Percentiles rank a stretch among this genome's conserved stretches.
Conservation (phyloP, 352 stramenopile species). For the Phytophthora uliginosa region DNA sequence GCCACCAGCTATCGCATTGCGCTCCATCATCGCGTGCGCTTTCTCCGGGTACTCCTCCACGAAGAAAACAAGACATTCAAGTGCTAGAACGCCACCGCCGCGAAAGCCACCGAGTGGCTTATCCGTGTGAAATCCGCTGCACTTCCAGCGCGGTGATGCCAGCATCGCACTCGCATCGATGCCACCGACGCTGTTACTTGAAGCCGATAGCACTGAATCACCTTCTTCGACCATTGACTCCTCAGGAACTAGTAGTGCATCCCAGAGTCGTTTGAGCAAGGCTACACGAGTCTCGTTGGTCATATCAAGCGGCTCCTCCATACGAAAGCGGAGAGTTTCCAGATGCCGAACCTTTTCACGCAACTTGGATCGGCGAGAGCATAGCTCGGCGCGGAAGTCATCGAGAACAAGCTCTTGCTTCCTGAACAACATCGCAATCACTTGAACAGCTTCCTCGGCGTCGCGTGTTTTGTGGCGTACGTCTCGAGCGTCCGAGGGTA, state of each 20-base stretch:
- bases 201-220: slow-evolving; percentile 25
- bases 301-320: slow-evolving; percentile 75
- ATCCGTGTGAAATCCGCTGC: slow-evolving; percentile 86
- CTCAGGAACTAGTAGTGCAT: slow-evolving; percentile 53
- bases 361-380: slow-evolving; percentile 50
- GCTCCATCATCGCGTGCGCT: slow-evolving; percentile 76
- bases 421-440: slow-evolving; percentile 71
- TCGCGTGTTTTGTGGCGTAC: slow-evolving; percentile 69
- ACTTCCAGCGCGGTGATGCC: slow-evolving; percentile 67
- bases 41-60: slow-evolving; percentile 86
- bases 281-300: slow-evolving; percentile 59
- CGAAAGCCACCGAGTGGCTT: slow-evolving; percentile 83
- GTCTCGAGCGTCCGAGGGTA: slow-evolving; percentile 48
- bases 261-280: slow-evolving; percentile 80
- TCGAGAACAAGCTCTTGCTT: slow-evolving; percentile 64
- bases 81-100: slow-evolving; percentile 73
- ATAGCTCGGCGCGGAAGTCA: slow-evolving; percentile 74
- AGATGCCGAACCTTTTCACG: slow-evolving; percentile 74
- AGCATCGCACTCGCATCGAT: slow-evolving; percentile 67
- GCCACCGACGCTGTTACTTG: slow-evolving; percentile 34
- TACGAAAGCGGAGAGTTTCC: slow-evolving; percentile 76
- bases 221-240: slow-evolving; percentile 32
- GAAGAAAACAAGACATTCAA: slow-evolving; percentile 83
- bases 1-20: slow-evolving; percentile 75
- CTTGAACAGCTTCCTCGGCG: slow-evolving; percentile 72